Conservation (phyloP, 2,329 filamentous ascomycete genomes). For the Pleomassaria siparia region DNA sequence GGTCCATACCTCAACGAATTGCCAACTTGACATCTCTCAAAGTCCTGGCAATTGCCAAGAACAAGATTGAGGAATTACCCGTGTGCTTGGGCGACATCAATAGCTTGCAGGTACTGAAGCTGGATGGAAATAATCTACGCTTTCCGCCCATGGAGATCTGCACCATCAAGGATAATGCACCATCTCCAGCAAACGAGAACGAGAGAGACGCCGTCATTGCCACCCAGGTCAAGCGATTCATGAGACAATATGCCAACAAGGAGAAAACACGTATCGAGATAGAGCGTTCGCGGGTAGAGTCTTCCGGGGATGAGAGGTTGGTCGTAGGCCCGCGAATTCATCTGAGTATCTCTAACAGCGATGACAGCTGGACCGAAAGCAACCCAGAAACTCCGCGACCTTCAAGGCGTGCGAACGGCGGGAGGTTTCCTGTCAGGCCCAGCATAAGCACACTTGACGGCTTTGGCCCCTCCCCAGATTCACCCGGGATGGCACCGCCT, state of each 20-base stretch:
- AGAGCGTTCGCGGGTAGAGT: constrained; percentile 45
- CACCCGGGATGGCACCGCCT: constrained; percentile 69
- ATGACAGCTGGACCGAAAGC: constrained; percentile 63
- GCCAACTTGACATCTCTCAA: constrained; percentile 81
- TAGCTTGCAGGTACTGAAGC: constrained; percentile 83
- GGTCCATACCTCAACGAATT: constrained; percentile 75
- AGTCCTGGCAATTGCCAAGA: constrained; percentile 84
- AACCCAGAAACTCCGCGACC: constrained; percentile 76
- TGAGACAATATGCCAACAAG: constrained; percentile 49
- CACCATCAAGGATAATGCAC: constrained; percentile 43
- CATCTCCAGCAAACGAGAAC: constrained; percentile 56
- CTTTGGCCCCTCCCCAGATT: constrained; percentile 63
- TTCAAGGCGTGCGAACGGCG: constrained; percentile 56
- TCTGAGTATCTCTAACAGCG: constrained; percentile 12
- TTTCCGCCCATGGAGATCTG: constrained; percentile 64
- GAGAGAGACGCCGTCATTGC: constrained; percentile 63
- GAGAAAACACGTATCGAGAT: constrained; percentile 36
- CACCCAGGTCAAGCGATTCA: constrained; percentile 60
- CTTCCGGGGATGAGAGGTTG: constrained; percentile 46
- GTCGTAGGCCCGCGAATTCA: neutral
- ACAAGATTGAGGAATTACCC: constrained; percentile 82
- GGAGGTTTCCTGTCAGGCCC: constrained; percentile 66
- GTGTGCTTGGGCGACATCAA: constrained; percentile 85
- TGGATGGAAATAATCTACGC: constrained; percentile 82
- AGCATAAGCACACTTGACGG: constrained; percentile 66